Base-by-base conservation (phyloP, 305 asterid genomes). In the Solanum aculeatissimum region DNA sequence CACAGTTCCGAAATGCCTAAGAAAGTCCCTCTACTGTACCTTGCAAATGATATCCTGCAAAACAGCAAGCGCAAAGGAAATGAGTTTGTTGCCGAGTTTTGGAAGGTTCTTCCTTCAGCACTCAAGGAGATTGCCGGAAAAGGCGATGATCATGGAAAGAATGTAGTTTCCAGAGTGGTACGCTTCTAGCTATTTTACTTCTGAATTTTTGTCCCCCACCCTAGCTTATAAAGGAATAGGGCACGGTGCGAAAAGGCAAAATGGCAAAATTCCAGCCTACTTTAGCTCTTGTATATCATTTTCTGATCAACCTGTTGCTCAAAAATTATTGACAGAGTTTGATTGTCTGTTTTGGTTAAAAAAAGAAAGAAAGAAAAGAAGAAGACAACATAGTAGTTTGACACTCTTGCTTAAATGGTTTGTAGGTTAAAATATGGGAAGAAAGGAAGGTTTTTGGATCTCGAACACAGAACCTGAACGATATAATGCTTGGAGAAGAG, bases 41-140 rank as follows among this genome's bases (percentile, higher is more conserved):
- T 96, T 72, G 98, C 98, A 18, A 96, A 96, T 90, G 99, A 94
- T 86, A 94, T 96, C 88, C 88, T 96, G 79, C 98, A 96, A 87
- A 96, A 96, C 85, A 96, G 98, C 92, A 96, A 92, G 89, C 98
- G 99, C 81, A 96, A 93, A 81, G 99, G 99, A 86, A 93, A 92
- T 87, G 98, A 96, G 88, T 96, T 95, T 43, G 98, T 96, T 55
- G 88, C 91, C 3, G 98, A 92, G 89, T 95, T 96, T 84, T 96
- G 99, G 99, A 96, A 93, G 88, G 94, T 96, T 88, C 98, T 96
- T 85, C 99, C 99, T 79, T 84, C 93, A 68, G 98, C 98, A 51
- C 91, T 96, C 70, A 96, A 93, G 89, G 97, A 92, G 32, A 87
- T 95, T 16, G 89, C 69, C 14, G 91, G 87, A 80, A 85, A 92